These are phyloP conservation scores for Ogataea siamensis DNA, from an alignment of 805 yeast genomes.

Conservation along the genomic window DNA sequence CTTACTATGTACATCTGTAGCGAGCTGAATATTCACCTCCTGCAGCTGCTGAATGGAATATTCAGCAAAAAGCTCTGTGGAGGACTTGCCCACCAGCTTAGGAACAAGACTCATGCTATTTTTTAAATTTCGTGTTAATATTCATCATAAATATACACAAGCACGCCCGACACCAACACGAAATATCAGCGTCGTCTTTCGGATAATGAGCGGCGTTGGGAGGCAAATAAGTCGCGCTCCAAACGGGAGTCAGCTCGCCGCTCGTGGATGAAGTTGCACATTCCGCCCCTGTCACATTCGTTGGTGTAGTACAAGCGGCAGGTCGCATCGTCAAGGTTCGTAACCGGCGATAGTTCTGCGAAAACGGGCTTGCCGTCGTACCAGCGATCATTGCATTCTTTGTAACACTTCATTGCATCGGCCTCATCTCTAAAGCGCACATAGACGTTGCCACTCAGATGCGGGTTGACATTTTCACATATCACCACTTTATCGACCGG, in stretches of 20 bases:
- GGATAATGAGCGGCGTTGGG: constrained; percentile 17
- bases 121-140: constrained; percentile 14
- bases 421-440: constrained; percentile 54
- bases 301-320: constrained; percentile 69
- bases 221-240: constrained; percentile 20
- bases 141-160: constrained; percentile 4
- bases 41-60: constrained; percentile 32
- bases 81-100: constrained; percentile 15
- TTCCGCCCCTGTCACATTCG: constrained; percentile 73
- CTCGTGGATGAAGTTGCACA: constrained; percentile 86
- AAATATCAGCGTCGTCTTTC: constrained; percentile 2
- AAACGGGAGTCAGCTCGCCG: constrained; percentile 46
- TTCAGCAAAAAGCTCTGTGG: constrained; percentile 28
- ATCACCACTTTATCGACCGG: constrained; percentile 62
- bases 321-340: constrained; percentile 64
- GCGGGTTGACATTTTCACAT: constrained; percentile 80
- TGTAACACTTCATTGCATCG: constrained; percentile 60
- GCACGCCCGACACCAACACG: constrained; percentile 7
- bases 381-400: constrained; percentile 76
- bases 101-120: constrained; percentile 10
- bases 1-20: constrained; percentile 23
- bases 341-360: constrained; percentile 75
- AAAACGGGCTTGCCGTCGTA: constrained; percentile 74
- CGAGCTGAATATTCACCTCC: constrained; percentile 21
- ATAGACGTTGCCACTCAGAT: constrained; percentile 83